A percentile compares a stretch with the other conserved stretches of the same genome.
These are phyloP conservation scores for Recurvomyces mirabilis DNA, from an alignment of 495 filamentous ascomycete genomes.

Conservation along the genomic window DNA sequence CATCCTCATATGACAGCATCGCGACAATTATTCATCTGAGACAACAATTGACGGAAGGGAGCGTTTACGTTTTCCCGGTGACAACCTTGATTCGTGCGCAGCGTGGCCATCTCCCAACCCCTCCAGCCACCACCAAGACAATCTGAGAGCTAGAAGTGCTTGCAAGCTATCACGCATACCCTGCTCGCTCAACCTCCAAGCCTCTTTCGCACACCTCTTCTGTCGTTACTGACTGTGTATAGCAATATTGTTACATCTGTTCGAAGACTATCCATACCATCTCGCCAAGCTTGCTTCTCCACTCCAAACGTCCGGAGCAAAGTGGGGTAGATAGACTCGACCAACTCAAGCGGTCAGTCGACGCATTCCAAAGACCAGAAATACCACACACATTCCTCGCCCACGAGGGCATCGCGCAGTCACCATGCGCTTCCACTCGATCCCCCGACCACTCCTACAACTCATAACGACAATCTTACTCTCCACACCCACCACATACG, in stretches of 20 bases:
- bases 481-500: conserved; percentile 8
- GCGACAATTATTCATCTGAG: too few species aligned
- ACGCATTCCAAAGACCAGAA: neutral
- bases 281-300: neutral
- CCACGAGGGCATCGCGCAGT: conserved; percentile 9
- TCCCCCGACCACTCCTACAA: conserved; percentile 23
- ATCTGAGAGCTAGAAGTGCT: too few species aligned
- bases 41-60: too few species aligned
- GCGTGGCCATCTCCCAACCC: too few species aligned
- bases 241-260: neutral
- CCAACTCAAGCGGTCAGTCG: neutral
- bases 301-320: neutral
- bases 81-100: too few species aligned
- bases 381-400: conserved; percentile 14
- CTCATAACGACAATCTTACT: conserved; percentile 24
- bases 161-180: too few species aligned
- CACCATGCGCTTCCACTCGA: conserved; percentile 22
- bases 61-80: too few species aligned
- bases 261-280: neutral
- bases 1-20: too few species aligned
- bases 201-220: neutral
- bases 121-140: too few species aligned
- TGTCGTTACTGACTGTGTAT: neutral
- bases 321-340: conserved; percentile 1
- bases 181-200: too few species aligned